Base-by-base conservation (phyloP, 805 yeast genomes). In the Candida nitratophila region DNA sequence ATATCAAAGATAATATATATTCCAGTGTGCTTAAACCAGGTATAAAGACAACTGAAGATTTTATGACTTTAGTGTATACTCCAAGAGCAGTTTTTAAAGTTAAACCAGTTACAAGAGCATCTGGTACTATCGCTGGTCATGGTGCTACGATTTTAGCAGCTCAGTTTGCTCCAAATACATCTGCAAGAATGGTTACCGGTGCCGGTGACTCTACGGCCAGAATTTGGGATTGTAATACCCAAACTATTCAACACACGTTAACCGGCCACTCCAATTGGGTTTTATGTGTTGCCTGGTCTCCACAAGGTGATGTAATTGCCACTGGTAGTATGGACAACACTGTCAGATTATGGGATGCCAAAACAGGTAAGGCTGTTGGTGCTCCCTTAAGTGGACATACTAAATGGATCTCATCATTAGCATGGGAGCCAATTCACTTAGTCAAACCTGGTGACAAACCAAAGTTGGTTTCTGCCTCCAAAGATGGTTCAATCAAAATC, bases 241-340 rank as follows among this genome's bases (percentile, higher is more conserved):
- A 87, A 52, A 93, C 99, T 0, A 96, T 96, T 9, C 69, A 82
- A 57, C 75, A 79, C 48, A 86, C 95, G 0, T 67, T 93, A 42
- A 57, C 71, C 5, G 98, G 98, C 1, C 99, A 93, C 57, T 69
- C 78, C 11, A 88, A 90, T 66, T 93, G 97, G 96, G 98, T 93
- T 7, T 68, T 93, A 38, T 84, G 95, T 61, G 96, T 85, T 8
- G 70, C 85, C 2, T 93, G 95, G 83, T 83, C 95, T 19, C 97
- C 99, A 3, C 86, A 87, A 62, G 98, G 96, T 22, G 81, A 81
- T 49, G 72, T 82, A 57, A 78, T 93, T 39, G 99, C 99, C 12
- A 91, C 99, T 1, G 99, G 98, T 0, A 81, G 95, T 22, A 89
- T 88, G 96, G 99, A 93, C 59, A 80, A 77, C 57, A 86, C 96